Evolutionary conservation across 2,329 filamentous ascomycete genomes (phyloP).

Genomic region (Periglandula ipomoeae): DNA sequence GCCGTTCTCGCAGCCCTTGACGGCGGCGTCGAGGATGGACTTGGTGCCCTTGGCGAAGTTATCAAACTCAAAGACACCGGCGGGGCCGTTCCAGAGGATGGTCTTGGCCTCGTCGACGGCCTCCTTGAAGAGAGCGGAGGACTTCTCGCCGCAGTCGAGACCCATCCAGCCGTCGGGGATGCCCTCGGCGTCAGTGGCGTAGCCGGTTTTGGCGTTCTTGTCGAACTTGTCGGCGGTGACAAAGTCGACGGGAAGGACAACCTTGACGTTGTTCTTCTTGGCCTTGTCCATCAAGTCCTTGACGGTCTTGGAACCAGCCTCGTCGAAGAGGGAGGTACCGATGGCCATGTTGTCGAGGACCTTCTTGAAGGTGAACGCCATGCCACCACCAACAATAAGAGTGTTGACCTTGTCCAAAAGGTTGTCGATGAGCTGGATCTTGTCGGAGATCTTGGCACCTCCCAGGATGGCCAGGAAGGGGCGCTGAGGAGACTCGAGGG

Average conservation of each 20-base stretch:
- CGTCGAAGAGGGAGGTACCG: constrained; percentile 85
- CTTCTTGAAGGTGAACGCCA: constrained; percentile 99
- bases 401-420: constrained; percentile 96
- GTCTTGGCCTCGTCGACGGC: constrained; percentile 85
- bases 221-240: constrained; percentile 93
- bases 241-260: constrained; percentile 91
- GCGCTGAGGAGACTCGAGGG: constrained; percentile 82
- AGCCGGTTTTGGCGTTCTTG: constrained; percentile 70
- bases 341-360: constrained; percentile 86
- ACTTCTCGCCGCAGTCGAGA: constrained; percentile 87
- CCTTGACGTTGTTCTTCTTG: constrained; percentile 90
- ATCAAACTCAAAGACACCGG: constrained; percentile 96
- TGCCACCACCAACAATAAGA: constrained; percentile 90
- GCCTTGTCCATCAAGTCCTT: constrained; percentile 85
- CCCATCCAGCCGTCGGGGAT: constrained; percentile 98
- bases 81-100: constrained; percentile 97
- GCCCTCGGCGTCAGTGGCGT: constrained; percentile 76
- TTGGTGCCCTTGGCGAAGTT: constrained; percentile 90
- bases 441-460: constrained; percentile 97
- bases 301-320: constrained; percentile 88
- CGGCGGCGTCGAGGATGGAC: constrained; percentile 80
- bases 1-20: constrained; percentile 61
- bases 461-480: constrained; percentile 98
- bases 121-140: constrained; percentile 76
- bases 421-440: constrained; percentile 99